Percentiles rank a stretch among this genome's conserved stretches.
Evolutionary conservation across 2,329 filamentous ascomycete genomes (phyloP).

Genomic region (Colletotrichum camelliae): DNA sequence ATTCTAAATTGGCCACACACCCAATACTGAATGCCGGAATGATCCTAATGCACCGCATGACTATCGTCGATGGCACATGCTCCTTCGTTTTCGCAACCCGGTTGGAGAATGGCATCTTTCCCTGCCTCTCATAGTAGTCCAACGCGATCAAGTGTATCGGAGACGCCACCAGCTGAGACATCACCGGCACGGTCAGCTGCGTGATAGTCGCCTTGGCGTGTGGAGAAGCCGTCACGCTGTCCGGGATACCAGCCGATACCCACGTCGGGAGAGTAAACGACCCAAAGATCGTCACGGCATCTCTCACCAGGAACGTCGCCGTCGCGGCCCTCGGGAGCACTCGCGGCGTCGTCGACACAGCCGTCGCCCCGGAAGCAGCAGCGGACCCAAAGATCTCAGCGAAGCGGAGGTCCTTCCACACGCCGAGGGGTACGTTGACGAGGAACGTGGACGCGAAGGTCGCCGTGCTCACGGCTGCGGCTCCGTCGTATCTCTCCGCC

Average conservation of each 20-base stretch:
- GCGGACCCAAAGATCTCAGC: constrained; percentile 31
- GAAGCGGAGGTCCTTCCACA: constrained; percentile 35
- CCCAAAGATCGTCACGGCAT: constrained; percentile 36
- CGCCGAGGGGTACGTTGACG: constrained; percentile 35
- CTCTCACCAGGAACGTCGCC: constrained; percentile 31
- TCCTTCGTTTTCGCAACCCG: constrained; percentile 25
- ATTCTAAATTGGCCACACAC: constrained; percentile 29
- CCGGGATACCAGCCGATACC: constrained; percentile 30
- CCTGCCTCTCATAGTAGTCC: constrained; percentile 24
- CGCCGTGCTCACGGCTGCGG: constrained; percentile 27
- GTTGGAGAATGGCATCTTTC: constrained; percentile 23
- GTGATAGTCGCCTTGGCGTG: constrained; percentile 31
- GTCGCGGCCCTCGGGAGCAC: constrained; percentile 28
- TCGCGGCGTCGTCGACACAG: constrained; percentile 2
- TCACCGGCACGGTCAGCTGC: constrained; percentile 32
- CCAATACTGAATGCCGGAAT: constrained; percentile 37
- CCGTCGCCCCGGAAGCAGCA: background rate
- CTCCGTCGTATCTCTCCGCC: constrained; percentile 25
- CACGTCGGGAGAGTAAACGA: constrained; percentile 33
- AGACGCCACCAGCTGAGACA: constrained; percentile 35
- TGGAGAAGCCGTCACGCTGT: constrained; percentile 25
- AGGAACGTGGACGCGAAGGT: constrained; percentile 29
- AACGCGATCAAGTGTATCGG: constrained; percentile 32
- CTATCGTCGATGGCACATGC: constrained; percentile 30
- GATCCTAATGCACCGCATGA: constrained; percentile 31